Evolutionary conservation across 495 filamentous ascomycete species (phyloP), one percentile per base, ranked within the genome.

Genomic region (Penicillium dipodomyicola): DNA sequence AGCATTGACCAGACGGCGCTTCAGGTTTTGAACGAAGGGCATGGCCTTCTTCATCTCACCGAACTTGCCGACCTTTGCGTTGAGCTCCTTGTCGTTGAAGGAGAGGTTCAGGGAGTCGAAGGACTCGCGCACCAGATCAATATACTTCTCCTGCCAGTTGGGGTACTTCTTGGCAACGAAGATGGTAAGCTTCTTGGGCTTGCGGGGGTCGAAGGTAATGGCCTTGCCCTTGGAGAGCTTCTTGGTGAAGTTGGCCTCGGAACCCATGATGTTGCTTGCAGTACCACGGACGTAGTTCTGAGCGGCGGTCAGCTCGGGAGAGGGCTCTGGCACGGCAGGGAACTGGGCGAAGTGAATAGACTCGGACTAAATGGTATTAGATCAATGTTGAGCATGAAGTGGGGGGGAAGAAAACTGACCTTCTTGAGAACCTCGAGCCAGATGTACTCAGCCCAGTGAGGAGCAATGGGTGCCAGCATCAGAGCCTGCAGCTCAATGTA

Each of bases 1-100:
- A 40, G 81, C 83, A 20, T 67, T 69, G 43, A 87, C 70, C 23
- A 98, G 80, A 19, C 89, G 81, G 64, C 82, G 87, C 86, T 96
- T 97, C 48, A 98, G 73, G 1, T 66, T 73, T 72, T 97, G 91
- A 5, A 97, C 85, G 65, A 97, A 98, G 5, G 95, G 95, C 94
- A 97, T 97, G 25, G 90, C 93, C 73, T 93, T 91, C 83, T 98
- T 98, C 82, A 88, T 90, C 73, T 97, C 93, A 27, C 82, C 80
- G 65, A 94, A 82, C 75, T 92, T 92, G 63, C 80, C 82, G 20
- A 93, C 81, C 64, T 85, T 82, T 49, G 81, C 81, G 63, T 82
- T 89, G 19, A 97, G 75, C 52, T 82, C 82, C 77, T 94, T 95
- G 65, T 96, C 90, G 59, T 95, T 84, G 61, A 88, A 68, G 22